Conservation (phyloP, 148 eudicot species). For the Gaultheria prostrata region DNA sequence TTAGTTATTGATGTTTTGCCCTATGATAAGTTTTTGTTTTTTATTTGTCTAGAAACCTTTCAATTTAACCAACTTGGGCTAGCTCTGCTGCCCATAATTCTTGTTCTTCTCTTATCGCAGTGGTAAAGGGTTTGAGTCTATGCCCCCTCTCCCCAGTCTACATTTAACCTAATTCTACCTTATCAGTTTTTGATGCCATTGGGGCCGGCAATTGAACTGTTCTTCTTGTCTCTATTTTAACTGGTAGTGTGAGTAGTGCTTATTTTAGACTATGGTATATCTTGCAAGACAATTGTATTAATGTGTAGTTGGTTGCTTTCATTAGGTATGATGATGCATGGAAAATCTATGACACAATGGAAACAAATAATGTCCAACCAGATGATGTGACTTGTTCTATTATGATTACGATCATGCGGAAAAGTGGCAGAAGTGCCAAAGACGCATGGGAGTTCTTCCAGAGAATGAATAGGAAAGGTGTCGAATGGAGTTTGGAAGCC, state of each 20-base stretch:
- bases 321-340: slow-evolving; percentile 78
- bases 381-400: slow-evolving; percentile 86
- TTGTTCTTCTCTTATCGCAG: not conserved
- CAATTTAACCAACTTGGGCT: not conserved
- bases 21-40: not conserved
- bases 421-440: slow-evolving; percentile 72
- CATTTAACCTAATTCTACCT: not conserved
- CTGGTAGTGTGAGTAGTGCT: not conserved
- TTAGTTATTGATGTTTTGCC: no score
- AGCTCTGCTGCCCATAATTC: not conserved
- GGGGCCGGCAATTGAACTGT: not conserved
- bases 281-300: slow-evolving; percentile 15
- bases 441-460: slow-evolving; percentile 82
- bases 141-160: not conserved
- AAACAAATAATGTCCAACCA: slow-evolving; percentile 57
- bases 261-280: not conserved
- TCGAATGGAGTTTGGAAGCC: slow-evolving; percentile 77
- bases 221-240: not conserved
- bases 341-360: slow-evolving; percentile 72
- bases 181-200: not conserved
- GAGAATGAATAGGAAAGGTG: slow-evolving; percentile 70
- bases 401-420: slow-evolving; percentile 85
- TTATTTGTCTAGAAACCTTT: not conserved
- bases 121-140: not conserved
- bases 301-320: slow-evolving; percentile 20